Conservation (phyloP, 257 asterid genomes). For the Linderniella brevidens region DNA sequence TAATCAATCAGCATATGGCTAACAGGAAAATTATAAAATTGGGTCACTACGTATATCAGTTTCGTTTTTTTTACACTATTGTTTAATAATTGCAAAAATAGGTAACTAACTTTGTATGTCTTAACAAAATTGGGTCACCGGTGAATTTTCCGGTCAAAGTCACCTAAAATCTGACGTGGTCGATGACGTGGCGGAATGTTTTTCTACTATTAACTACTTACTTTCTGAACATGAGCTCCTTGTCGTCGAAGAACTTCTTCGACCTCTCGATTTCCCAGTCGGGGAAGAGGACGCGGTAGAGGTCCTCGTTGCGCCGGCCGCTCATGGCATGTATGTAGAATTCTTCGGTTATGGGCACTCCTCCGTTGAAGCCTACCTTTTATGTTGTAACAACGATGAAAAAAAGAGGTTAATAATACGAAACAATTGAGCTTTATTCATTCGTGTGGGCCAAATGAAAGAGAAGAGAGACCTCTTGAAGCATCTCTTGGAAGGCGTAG, state of each 20-base stretch:
- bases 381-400: constrained; percentile 9
- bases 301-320: constrained; percentile 74
- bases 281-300: constrained; percentile 40
- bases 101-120: too few species aligned
- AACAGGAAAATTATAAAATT: background rate
- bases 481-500: constrained; percentile 71
- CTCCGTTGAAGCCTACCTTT: constrained; percentile 69
- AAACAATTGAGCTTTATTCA: background rate
- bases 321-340: constrained; percentile 43
- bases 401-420: background rate
- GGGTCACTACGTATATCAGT: background rate
- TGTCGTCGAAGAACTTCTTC: constrained; percentile 40
- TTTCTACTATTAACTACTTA: too few species aligned
- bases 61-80: too few species aligned
- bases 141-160: too few species aligned
- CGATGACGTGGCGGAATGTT: too few species aligned
- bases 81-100: too few species aligned
- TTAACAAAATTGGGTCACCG: too few species aligned
- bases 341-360: constrained; percentile 59
- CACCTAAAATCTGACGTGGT: too few species aligned
- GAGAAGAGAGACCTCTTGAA: constrained; percentile 47
- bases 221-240: constrained; percentile 76
- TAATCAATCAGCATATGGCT: background rate
- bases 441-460: background rate
- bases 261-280: constrained; percentile 57